phyloP scores from a whole-genome alignment of 768 basidiomycete genomes.

The Leccinum incarnatum region DNA sequence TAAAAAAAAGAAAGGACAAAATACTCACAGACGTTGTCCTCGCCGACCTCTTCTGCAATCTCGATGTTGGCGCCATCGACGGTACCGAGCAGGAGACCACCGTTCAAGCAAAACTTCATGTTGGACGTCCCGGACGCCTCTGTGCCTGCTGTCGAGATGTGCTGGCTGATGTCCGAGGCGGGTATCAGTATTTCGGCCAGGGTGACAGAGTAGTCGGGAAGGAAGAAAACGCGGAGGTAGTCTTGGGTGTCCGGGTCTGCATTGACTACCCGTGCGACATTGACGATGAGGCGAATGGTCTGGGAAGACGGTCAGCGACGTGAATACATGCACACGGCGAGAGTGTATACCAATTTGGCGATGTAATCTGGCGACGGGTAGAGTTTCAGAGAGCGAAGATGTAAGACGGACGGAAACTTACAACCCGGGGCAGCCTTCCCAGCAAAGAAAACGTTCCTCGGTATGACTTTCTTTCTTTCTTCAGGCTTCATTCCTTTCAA shows the following conservation, averaged over 20 bases:
- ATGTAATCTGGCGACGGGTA: slow-evolving; percentile 61
- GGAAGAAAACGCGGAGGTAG: slow-evolving; percentile 86
- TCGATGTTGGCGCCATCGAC: slow-evolving; percentile 97
- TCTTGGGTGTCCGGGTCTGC: slow-evolving; percentile 85
- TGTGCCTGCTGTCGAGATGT: slow-evolving; percentile 97
- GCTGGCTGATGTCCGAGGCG: slow-evolving; percentile 93
- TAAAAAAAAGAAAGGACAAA: not conserved
- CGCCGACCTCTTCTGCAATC: slow-evolving; percentile 94
- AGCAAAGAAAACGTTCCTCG: slow-evolving; percentile 94
- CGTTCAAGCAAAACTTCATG: slow-evolving; percentile 91
- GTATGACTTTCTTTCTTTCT: slow-evolving; percentile 79
- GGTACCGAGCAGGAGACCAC: slow-evolving; percentile 84
- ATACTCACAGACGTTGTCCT: slow-evolving; percentile 75
- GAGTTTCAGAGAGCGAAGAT: slow-evolving; percentile 3
- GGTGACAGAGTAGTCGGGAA: slow-evolving; percentile 92
- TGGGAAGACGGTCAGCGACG: slow-evolving; percentile 24
- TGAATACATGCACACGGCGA: not conserved
- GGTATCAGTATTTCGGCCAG: slow-evolving; percentile 82
- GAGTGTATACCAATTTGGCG: slow-evolving; percentile 69
- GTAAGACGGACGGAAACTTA: slow-evolving; percentile 35
- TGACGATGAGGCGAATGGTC: slow-evolving; percentile 93
- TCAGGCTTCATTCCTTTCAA: slow-evolving; percentile 77
- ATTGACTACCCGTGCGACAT: slow-evolving; percentile 67
- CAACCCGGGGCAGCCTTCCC: slow-evolving; percentile 96
- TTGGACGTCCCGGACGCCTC: slow-evolving; percentile 83